Base-by-base conservation (phyloP, 352 stramenopile species). In the Pythium folliculosum region DNA sequence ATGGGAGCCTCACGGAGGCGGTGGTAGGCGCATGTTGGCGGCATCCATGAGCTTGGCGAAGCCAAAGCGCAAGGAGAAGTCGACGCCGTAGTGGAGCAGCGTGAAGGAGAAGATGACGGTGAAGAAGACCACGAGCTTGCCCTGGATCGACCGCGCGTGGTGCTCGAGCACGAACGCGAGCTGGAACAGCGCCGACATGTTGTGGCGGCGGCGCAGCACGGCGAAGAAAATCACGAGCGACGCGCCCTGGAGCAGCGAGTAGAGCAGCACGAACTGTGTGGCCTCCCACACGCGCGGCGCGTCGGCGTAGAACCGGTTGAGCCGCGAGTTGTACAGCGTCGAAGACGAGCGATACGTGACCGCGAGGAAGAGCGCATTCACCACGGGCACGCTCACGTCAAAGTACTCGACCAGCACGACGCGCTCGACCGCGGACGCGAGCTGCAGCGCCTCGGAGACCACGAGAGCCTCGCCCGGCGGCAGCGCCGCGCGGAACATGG, bases 351-450 rank as follows among this genome's bases (percentile, higher is more conserved):
- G 44, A 30, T 51, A 68, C 5, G 67, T 61, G 19, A 62, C 0
- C n/a, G 69, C 9, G 0, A 72, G 37, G 32, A 61, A 72, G 1
- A 72, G 38, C 7, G 44, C 35, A 19, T 55, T 65, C 3, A 61
- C 30, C 32, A 72, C 48, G 9, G 67, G 67, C 5, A 73, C 44
- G 38, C 40, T 61, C 19, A 68, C 52, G 45, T 73, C 60, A 45
- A 65, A 69, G 47, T 73, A 73, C 60, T 73, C 67, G 30, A 73
- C 38, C 17, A 73, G 43, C 13, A 73, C 30, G 0, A 73, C 65
- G 6, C 30, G 3, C 3, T 32, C 43, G 9, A 10, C 44, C 1
- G 43, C 6, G 4, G 27, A 32, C 3, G 48, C 43, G 17, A 73
- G 40, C 25, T 62, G 19, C 1, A 73, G 60, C 13, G 60, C 67